Conservation (phyloP, 2,329 filamentous ascomycete genomes). For the Purpureocillium takamizusanense region DNA sequence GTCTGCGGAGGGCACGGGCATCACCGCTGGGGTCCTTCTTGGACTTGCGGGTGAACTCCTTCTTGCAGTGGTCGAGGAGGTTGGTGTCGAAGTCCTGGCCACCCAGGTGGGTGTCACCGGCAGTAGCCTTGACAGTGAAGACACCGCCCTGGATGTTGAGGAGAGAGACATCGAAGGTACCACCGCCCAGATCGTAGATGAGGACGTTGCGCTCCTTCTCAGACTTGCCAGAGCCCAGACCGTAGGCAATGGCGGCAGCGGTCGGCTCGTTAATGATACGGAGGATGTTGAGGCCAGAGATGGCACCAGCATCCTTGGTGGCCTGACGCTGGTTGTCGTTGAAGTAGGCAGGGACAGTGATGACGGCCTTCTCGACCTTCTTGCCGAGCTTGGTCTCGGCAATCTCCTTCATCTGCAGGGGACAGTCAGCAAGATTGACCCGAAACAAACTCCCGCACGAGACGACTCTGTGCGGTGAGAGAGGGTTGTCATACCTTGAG, state of each 20-base stretch:
- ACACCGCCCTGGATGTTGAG: slow-evolving; percentile 98
- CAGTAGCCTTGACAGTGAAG: slow-evolving; percentile 97
- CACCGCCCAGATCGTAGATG: slow-evolving; percentile 99
- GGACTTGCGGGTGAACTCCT: slow-evolving; percentile 69
- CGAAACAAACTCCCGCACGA: background rate
- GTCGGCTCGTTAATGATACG: slow-evolving; percentile 99
- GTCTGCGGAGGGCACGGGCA: slow-evolving; percentile 85
- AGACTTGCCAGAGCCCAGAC: slow-evolving; percentile 88
- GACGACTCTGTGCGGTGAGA: background rate
- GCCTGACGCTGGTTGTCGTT: slow-evolving; percentile 99
- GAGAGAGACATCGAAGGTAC: slow-evolving; percentile 99
- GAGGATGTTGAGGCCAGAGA: slow-evolving; percentile 93
- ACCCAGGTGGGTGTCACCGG: slow-evolving; percentile 94
- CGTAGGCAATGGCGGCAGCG: slow-evolving; percentile 95
- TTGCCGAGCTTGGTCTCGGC: slow-evolving; percentile 97
- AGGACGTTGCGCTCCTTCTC: slow-evolving; percentile 98
- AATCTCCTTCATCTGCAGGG: slow-evolving; percentile 89
- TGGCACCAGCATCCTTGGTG: slow-evolving; percentile 98
- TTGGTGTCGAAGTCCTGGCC: slow-evolving; percentile 96
- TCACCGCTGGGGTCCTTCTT: slow-evolving; percentile 79
- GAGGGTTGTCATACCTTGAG: slow-evolving; percentile 66
- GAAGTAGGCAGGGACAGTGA: slow-evolving; percentile 99
- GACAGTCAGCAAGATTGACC: slow-evolving; percentile 6
- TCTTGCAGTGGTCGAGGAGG: slow-evolving; percentile 93
- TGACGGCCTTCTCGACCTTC: slow-evolving; percentile 98